phyloP scores from a whole-genome alignment of 192 early-diverging fungal genomes.

The Gonapodya prolifera region DNA sequence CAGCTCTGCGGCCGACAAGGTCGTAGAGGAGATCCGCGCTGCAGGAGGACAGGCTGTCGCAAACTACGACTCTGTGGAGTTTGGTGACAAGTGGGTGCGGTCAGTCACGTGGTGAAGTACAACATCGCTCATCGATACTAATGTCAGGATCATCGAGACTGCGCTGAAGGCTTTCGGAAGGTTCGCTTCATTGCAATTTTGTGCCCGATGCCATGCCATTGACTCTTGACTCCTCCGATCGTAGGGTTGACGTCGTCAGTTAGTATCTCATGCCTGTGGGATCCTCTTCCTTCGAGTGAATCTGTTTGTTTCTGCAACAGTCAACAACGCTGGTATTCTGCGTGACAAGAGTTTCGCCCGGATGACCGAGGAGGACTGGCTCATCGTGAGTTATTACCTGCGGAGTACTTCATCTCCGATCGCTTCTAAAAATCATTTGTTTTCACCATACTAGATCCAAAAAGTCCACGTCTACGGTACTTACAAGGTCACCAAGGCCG shows the following conservation, averaged over 20 bases:
- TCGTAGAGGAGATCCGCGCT: constrained; percentile 69
- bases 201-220: too few relatives aligned
- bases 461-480: constrained; percentile 85
- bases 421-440: not conserved
- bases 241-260: not conserved
- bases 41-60: constrained; percentile 83
- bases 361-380: constrained; percentile 98
- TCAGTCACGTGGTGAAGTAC: constrained; percentile 90
- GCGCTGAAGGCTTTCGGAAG: constrained; percentile 14
- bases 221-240: too few relatives aligned
- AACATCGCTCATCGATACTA: constrained; percentile 88
- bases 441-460: constrained; percentile 34
- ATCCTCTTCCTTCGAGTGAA: too few relatives aligned
- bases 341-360: constrained; percentile 92
- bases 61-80: constrained; percentile 83
- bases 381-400: constrained; percentile 24
- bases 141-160: constrained; percentile 72
- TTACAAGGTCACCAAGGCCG: constrained; percentile 88
- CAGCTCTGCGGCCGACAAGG: constrained; percentile 44
- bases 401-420: too few relatives aligned
- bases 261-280: too few relatives aligned
- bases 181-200: constrained; percentile 46
- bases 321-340: constrained; percentile 98
- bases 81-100: constrained; percentile 96
- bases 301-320: not conserved